These are phyloP conservation scores for Apostasia ramifera DNA, from an alignment of 106 monocot genomes.

Conservation along the genomic window DNA sequence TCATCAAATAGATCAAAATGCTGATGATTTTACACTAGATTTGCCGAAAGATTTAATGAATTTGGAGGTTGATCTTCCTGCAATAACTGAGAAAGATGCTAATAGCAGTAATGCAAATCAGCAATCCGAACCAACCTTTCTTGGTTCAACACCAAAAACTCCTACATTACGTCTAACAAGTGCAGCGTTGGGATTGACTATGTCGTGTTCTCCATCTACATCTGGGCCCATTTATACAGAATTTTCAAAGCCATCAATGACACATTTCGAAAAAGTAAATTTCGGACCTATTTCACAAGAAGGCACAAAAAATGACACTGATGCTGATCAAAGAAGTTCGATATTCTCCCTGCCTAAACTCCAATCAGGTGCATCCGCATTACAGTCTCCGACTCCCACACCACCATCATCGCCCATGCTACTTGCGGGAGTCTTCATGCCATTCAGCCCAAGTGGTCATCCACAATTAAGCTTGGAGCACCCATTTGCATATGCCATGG, in stretches of 20 bases:
- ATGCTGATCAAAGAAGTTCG: background rate
- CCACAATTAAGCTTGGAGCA: background rate
- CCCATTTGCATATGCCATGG: slow-evolving; percentile 9
- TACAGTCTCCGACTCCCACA: background rate
- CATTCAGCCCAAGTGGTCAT: slow-evolving; percentile 4
- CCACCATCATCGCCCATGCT: slow-evolving; percentile 8
- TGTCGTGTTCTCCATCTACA: background rate
- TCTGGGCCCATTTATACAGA: background rate
- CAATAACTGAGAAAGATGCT: background rate
- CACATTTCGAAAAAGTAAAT: background rate
- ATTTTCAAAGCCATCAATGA: slow-evolving; percentile 10
- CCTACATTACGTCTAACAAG: slow-evolving; percentile 5
- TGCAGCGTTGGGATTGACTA: background rate
- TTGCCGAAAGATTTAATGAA: background rate
- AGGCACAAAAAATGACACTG: background rate
- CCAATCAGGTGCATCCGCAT: background rate
- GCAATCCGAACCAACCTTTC: background rate
- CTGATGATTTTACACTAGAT: slow-evolving; percentile 2
- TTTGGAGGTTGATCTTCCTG: background rate
- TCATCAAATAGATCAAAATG: background rate
- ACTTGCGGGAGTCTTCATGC: slow-evolving; percentile 5
- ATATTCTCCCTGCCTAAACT: background rate
- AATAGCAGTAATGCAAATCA: background rate
- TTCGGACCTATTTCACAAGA: slow-evolving; percentile 1
- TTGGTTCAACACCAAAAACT: background rate